Evolutionary conservation across 108 stramenopile genomes (phyloP).

Genomic region (Skeletonema tropicum): DNA sequence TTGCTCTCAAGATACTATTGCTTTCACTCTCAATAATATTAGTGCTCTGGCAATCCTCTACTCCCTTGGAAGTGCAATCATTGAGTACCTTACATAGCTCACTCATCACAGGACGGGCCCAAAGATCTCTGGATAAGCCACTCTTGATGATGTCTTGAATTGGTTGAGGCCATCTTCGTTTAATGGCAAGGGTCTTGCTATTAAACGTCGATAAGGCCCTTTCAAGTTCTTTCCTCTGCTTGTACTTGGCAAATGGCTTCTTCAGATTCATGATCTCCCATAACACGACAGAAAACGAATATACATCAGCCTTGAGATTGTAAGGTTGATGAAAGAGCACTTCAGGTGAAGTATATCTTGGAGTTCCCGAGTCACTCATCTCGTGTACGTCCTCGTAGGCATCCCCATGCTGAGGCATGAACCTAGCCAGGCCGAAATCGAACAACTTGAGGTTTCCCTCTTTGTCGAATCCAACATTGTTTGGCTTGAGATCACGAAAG

Average conservation of each 20-base stretch:
- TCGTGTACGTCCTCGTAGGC: constrained; percentile 55
- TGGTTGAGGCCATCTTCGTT: background rate
- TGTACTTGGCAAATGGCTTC: constrained; percentile 28
- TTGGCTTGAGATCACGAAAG: constrained; percentile 66
- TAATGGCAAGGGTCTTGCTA: background rate
- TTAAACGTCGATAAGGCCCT: background rate
- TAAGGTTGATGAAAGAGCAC: constrained; percentile 58
- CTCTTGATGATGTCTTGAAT: background rate
- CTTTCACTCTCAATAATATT: background rate
- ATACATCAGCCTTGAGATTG: constrained; percentile 42
- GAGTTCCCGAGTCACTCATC: constrained; percentile 75
- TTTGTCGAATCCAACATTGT: constrained; percentile 1
- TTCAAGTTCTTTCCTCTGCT: background rate
- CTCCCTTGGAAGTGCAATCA: background rate
- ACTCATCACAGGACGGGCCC: background rate
- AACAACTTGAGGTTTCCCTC: background rate
- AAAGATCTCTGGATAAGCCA: background rate
- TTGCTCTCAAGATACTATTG: background rate
- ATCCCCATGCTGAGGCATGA: constrained; percentile 62
- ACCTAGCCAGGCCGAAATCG: constrained; percentile 1
- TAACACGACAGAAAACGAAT: background rate
- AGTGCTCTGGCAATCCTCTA: background rate
- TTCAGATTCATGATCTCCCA: constrained; percentile 7
- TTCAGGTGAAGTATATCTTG: constrained; percentile 41
- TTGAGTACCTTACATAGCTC: background rate